A percentile compares a stretch with the other conserved stretches of the same genome.
phyloP scores from a whole-genome alignment of 306 rosid species.

The Rosa chinensis region DNA sequence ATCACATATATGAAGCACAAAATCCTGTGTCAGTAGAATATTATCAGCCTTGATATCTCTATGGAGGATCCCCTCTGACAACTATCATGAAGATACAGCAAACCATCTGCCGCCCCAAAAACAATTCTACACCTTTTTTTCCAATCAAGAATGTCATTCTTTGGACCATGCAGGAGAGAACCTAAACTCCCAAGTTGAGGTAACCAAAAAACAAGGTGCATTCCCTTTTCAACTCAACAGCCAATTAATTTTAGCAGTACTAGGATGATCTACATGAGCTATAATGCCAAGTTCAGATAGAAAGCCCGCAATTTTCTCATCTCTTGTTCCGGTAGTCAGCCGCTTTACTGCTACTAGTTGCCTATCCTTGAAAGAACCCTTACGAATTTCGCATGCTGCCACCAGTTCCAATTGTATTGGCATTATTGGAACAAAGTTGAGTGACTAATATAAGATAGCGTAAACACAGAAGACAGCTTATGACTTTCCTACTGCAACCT shows the following conservation, averaged over 20 bases:
- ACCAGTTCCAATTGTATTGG: conserved; percentile 60
- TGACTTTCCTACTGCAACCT: too few species aligned
- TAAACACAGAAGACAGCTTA: too few species aligned
- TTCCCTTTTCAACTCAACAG: conserved; percentile 63
- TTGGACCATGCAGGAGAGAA: conserved; percentile 66
- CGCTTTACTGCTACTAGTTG: conserved; percentile 68
- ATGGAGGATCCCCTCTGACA: conserved; percentile 75
- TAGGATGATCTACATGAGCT: conserved; percentile 75
- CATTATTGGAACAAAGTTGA: too few species aligned
- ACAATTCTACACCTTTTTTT: conserved; percentile 62
- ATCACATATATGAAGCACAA: conserved; percentile 76
- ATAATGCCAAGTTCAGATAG: conserved; percentile 71
- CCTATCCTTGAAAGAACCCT: conserved; percentile 60
- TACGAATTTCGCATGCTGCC: conserved; percentile 69
- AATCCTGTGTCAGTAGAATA: conserved; percentile 66
- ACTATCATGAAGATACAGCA: conserved; percentile 72
- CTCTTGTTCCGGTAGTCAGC: conserved; percentile 51
- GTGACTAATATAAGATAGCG: too few species aligned
- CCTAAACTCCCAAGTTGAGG: conserved; percentile 74
- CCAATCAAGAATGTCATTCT: conserved; percentile 54
- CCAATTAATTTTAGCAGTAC: conserved; percentile 72
- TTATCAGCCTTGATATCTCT: conserved; percentile 37
- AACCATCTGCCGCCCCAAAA: conserved; percentile 70
- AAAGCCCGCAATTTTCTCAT: conserved; percentile 59
- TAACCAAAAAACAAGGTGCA: conserved; percentile 64